Conservation (phyloP, 371 early-diverging fungal genomes). For the Mortierella sp. region DNA sequence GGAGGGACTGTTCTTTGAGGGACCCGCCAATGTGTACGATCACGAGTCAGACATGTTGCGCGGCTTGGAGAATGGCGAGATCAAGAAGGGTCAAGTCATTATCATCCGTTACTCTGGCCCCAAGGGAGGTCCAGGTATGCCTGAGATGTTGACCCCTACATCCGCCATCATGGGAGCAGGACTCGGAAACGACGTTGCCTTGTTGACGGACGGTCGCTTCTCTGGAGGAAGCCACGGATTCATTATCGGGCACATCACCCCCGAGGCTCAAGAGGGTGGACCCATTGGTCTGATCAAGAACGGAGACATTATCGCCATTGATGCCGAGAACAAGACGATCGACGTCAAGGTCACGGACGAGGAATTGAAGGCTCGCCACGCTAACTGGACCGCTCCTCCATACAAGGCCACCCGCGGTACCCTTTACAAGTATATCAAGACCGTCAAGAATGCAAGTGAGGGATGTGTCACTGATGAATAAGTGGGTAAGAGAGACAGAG, state of each 20-base stretch:
- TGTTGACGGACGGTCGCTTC: constrained; percentile 97
- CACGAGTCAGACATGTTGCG: constrained; percentile 89
- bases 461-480: constrained; percentile 91
- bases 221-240: constrained; percentile 98
- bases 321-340: constrained; percentile 82
- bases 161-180: constrained; percentile 98
- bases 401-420: constrained; percentile 90
- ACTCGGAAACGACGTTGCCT: constrained; percentile 94
- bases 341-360: constrained; percentile 79
- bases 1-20: constrained; percentile 90
- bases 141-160: constrained; percentile 96
- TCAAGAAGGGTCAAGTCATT: constrained; percentile 89
- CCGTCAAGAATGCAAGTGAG: constrained; percentile 82
- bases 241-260: constrained; percentile 97
- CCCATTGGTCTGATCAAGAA: constrained; percentile 91
- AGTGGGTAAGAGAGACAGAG: not conserved
- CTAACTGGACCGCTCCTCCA: constrained; percentile 80
- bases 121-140: constrained; percentile 95
- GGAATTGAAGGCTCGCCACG: constrained; percentile 77
- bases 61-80: constrained; percentile 82
- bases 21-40: constrained; percentile 91
- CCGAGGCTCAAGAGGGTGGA: constrained; percentile 97
- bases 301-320: constrained; percentile 89
- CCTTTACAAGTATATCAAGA: constrained; percentile 90
- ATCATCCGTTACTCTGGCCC: constrained; percentile 93